Conservation (phyloP, 1,139 yeast genomes). For the Barnettozyma hawaiiensis region DNA sequence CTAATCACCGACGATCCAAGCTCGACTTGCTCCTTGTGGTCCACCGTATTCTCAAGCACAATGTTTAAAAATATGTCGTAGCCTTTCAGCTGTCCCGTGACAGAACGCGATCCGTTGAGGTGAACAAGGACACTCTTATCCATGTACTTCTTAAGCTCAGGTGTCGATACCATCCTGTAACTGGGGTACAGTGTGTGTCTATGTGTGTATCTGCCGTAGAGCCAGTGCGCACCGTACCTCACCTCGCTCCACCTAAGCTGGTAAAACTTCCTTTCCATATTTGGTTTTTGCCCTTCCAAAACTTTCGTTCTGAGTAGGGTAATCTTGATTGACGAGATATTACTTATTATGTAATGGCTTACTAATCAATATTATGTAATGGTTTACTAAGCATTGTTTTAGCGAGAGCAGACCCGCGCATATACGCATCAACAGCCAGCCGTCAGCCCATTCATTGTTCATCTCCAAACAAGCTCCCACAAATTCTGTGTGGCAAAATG, state of each 20-base stretch:
- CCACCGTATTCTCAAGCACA: constrained; percentile 70
- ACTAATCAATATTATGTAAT: not conserved
- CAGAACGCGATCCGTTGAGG: constrained; percentile 67
- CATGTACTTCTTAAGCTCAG: constrained; percentile 68
- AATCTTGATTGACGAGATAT: not conserved
- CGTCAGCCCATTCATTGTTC: too few relatives aligned
- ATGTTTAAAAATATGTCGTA: constrained; percentile 72
- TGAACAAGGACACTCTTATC: constrained; percentile 67
- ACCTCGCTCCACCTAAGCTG: too few relatives aligned
- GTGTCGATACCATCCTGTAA: constrained; percentile 54
- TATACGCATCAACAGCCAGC: too few relatives aligned
- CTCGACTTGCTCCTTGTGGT: constrained; percentile 43
- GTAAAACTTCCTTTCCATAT: too few relatives aligned
- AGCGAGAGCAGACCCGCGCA: too few relatives aligned
- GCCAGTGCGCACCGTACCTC: not conserved
- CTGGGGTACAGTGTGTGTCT: too few relatives aligned
- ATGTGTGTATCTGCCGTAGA: not conserved
- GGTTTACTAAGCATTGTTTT: not conserved
- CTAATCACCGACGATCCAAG: constrained; percentile 52
- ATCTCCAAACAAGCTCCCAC: too few relatives aligned
- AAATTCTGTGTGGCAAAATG: not conserved
- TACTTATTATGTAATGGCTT: not conserved
- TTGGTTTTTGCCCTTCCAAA: too few relatives aligned
- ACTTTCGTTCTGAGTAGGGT: not conserved
- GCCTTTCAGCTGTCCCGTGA: constrained; percentile 70